These are phyloP conservation scores for Astrocystis sublimbata DNA, from an alignment of 495 filamentous ascomycete species.

Conservation along the genomic window DNA sequence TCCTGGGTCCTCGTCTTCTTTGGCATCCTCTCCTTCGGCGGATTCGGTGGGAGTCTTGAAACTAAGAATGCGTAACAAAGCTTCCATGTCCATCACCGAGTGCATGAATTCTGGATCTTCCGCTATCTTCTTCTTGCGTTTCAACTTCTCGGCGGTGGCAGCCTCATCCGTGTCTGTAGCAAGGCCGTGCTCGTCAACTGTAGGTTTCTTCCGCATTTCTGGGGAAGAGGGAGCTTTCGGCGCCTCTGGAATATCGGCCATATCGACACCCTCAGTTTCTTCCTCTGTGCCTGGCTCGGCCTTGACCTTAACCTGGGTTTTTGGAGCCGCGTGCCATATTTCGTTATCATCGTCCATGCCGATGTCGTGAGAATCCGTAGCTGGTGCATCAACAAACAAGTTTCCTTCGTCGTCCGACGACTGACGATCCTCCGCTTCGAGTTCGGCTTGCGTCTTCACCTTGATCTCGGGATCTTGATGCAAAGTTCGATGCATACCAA, in stretches of 20 bases:
- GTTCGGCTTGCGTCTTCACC: constrained; percentile 55
- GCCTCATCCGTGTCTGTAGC: constrained; percentile 2
- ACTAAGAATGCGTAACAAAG: constrained; percentile 35
- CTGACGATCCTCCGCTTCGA: constrained; percentile 42
- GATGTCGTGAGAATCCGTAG: constrained; percentile 34
- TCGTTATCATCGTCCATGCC: constrained; percentile 37
- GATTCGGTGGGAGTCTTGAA: constrained; percentile 22
- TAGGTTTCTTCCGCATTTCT: constrained; percentile 33
- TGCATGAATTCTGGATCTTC: constrained; percentile 42
- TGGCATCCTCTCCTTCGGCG: constrained; percentile 21
- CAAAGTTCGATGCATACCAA: constrained; percentile 55
- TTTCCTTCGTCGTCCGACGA: constrained; percentile 46
- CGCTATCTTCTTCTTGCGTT: constrained; percentile 29
- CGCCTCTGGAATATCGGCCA: constrained; percentile 40
- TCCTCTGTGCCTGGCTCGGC: constrained; percentile 37
- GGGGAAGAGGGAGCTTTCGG: constrained; percentile 34
- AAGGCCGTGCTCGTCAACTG: constrained; percentile 6
- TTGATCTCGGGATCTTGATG: constrained; percentile 54
- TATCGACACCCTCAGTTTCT: constrained; percentile 34
- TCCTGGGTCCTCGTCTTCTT: constrained; percentile 24
- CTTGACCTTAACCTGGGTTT: constrained; percentile 27
- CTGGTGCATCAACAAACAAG: constrained; percentile 39
- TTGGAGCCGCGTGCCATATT: constrained; percentile 35
- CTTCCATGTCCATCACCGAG: constrained; percentile 31
- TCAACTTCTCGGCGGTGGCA: constrained; percentile 23